A percentile compares a stretch with the other conserved stretches of the same genome.
Conservation (phyloP, 306 rosid species). For the Rosa chinensis region DNA sequence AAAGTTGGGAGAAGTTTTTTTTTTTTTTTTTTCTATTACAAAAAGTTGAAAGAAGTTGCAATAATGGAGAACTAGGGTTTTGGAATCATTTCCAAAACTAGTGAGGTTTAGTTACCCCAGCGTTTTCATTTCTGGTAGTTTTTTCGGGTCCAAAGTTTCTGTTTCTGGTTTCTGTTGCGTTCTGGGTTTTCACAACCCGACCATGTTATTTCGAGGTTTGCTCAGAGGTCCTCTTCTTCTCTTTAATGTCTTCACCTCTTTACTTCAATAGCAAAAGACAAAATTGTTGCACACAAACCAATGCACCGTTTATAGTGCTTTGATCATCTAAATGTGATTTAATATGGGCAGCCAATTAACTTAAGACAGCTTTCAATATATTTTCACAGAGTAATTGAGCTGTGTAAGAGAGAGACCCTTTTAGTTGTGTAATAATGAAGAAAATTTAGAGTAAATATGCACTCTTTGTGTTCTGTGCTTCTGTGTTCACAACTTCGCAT, state of each 20-base stretch:
- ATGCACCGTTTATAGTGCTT: slow-evolving; percentile 11
- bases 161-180: slow-evolving; percentile 10
- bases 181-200: neutral
- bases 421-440: neutral
- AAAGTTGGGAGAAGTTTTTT: neutral
- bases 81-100: neutral
- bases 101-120: neutral
- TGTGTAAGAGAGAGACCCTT: neutral
- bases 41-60: neutral
- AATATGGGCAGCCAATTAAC: neutral
- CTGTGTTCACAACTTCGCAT: neutral
- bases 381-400: neutral
- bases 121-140: neutral
- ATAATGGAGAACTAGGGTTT: neutral
- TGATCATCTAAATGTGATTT: slow-evolving; percentile 5
- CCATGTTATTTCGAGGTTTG: neutral
- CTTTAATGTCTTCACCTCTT: neutral
- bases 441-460: neutral
- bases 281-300: slow-evolving; percentile 26
- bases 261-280: slow-evolving; percentile 14
- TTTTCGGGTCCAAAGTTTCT: neutral
- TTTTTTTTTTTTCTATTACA: too few relatives aligned
- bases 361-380: neutral
- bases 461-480: neutral
- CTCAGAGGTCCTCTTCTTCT: neutral